Conservation (phyloP, 2,329 filamentous ascomycete genomes). For the Tolypocladium nubicola region DNA sequence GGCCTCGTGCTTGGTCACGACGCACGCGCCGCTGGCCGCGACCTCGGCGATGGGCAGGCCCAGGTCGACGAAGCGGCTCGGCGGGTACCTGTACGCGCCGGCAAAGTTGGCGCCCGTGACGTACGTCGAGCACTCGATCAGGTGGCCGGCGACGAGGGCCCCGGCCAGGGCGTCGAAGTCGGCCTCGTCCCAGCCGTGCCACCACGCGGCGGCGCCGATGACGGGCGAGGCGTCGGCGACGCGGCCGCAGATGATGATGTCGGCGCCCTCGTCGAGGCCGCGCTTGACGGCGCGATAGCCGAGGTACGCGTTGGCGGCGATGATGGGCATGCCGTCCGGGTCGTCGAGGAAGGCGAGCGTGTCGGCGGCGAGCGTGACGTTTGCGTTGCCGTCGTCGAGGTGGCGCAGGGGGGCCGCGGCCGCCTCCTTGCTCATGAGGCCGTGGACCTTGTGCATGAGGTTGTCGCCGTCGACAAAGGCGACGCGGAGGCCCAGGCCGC, state of each 20-base stretch:
- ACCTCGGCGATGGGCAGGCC: constrained; percentile 41
- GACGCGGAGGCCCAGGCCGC: constrained; percentile 18
- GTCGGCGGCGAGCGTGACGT: constrained; percentile 8
- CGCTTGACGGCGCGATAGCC: constrained; percentile 32
- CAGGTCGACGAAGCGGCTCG: constrained; percentile 17
- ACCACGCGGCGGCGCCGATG: constrained; percentile 41
- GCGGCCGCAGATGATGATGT: constrained; percentile 31
- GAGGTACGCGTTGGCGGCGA: constrained; percentile 35
- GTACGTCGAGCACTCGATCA: constrained; percentile 41
- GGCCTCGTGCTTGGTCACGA: constrained; percentile 36
- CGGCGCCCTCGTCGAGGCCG: constrained; percentile 25
- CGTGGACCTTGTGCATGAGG: constrained; percentile 13
- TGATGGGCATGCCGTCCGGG: constrained; percentile 9
- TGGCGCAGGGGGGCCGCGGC: constrained; percentile 11
- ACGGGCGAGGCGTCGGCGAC: constrained; percentile 35
- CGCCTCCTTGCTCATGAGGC: not conserved
- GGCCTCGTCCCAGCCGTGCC: constrained; percentile 34
- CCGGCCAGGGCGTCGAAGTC: constrained; percentile 36
- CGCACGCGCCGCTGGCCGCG: constrained; percentile 28
- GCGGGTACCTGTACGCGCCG: constrained; percentile 20
- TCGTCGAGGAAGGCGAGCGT: constrained; percentile 8
- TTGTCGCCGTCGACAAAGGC: constrained; percentile 28
- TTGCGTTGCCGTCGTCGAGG: constrained; percentile 8
- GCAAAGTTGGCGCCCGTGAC: constrained; percentile 42
- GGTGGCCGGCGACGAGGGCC: constrained; percentile 33